A percentile compares a stretch with the other conserved stretches of the same genome.
phyloP scores from a whole-genome alignment of 2,329 filamentous ascomycete genomes.

The Lasiodiplodia sp. region DNA sequence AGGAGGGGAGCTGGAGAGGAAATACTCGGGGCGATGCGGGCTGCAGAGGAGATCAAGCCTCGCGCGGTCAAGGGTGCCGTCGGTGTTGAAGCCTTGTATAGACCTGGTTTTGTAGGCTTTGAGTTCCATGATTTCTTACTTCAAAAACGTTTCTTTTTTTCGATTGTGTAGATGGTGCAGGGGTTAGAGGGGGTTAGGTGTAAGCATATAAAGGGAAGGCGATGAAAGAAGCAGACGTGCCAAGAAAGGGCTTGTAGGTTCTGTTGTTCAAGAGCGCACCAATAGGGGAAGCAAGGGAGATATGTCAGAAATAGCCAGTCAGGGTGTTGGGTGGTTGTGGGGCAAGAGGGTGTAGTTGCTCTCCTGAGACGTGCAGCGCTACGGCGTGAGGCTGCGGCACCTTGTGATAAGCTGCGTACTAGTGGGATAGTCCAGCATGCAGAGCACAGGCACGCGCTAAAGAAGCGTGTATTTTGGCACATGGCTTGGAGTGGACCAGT shows the following conservation, averaged over 20 bases:
- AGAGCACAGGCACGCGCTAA: not conserved
- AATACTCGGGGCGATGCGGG: slow-evolving; percentile 37
- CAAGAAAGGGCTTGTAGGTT: not conserved
- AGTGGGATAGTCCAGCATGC: not conserved
- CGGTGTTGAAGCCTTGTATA: slow-evolving; percentile 28
- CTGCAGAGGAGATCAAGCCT: slow-evolving; percentile 43
- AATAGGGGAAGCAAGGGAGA: not conserved
- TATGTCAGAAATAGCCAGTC: not conserved
- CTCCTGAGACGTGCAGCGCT: not conserved
- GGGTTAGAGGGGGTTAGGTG: not conserved
- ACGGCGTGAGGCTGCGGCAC: slow-evolving; percentile 14
- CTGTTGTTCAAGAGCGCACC: not conserved
- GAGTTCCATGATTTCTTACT: slow-evolving; percentile 34
- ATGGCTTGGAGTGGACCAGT: slow-evolving; percentile 8
- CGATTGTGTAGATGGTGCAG: not conserved
- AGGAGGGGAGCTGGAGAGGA: slow-evolving; percentile 30
- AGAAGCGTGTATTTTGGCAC: not conserved
- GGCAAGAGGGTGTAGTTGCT: not conserved
- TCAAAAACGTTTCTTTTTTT: not conserved
- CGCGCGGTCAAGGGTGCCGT: slow-evolving; percentile 39
- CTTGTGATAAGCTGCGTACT: slow-evolving; percentile 21
- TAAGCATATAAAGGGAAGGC: not conserved
- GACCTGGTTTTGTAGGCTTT: slow-evolving; percentile 38
- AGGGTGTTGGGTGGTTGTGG: not conserved
- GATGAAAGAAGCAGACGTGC: not conserved